Percentiles rank a stretch among this genome's conserved stretches.
phyloP scores from a whole-genome alignment of 768 basidiomycete genomes.

The Russula earlei region DNA sequence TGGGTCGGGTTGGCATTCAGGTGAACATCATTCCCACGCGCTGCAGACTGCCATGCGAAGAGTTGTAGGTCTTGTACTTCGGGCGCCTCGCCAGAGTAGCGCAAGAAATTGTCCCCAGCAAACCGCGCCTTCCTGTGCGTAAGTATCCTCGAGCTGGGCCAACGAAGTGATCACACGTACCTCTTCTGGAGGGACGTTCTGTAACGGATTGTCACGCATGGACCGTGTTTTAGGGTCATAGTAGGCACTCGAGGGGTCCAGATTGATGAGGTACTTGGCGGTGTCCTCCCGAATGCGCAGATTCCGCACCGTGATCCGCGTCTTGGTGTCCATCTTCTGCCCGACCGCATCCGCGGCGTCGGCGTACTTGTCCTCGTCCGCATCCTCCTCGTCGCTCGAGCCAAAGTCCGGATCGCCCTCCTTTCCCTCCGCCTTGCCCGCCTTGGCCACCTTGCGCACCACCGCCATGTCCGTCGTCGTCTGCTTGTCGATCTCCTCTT shows the following conservation, averaged over 20 bases:
- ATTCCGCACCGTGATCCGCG: conserved; percentile 95
- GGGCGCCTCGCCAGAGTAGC: conserved; percentile 85
- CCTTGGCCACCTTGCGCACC: conserved; percentile 92
- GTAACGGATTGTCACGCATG: conserved; percentile 93
- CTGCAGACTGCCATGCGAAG: conserved; percentile 95
- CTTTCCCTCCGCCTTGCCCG: conserved; percentile 64
- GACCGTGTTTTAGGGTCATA: conserved; percentile 99
- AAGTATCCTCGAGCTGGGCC: neutral
- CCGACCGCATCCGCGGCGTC: conserved; percentile 97
- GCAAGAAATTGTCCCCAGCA: conserved; percentile 94
- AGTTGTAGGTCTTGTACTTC: conserved; percentile 88
- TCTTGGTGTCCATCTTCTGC: conserved; percentile 96
- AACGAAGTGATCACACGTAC: conserved; percentile 37
- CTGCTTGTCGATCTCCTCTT: conserved; percentile 97
- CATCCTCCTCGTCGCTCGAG: conserved; percentile 91
- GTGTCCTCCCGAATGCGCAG: conserved; percentile 98
- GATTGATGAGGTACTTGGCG: conserved; percentile 94
- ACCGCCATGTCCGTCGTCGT: conserved; percentile 87
- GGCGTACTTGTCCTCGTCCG: conserved; percentile 96
- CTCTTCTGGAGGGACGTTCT: conserved; percentile 75
- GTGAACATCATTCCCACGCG: conserved; percentile 90
- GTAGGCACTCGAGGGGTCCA: conserved; percentile 92
- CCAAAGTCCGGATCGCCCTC: conserved; percentile 86
- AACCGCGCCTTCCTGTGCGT: conserved; percentile 57
- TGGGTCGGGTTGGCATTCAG: conserved; percentile 95